Base-by-base conservation (phyloP, 2,329 filamentous ascomycete genomes). In the Parascedosporium putredinis region DNA sequence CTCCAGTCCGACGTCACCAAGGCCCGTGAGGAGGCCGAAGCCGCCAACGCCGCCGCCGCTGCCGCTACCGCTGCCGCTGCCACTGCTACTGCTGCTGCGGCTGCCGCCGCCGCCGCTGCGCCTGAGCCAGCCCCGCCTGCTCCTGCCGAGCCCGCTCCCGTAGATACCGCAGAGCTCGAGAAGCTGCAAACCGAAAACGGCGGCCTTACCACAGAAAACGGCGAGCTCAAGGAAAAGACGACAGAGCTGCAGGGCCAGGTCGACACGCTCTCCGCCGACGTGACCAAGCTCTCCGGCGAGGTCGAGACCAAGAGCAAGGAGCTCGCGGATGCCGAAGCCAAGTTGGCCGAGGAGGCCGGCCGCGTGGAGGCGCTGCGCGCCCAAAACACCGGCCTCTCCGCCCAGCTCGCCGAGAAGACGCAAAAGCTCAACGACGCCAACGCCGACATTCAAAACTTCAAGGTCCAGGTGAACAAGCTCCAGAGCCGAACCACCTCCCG, bases 161-260 rank as follows among this genome's bases (percentile, higher is more conserved):
- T 31, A 12, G 27, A 42, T 20, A 42, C 38, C 12, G 38, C 18
- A 4, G 38, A 42, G 38, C 18, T 42, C 4, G 38, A 42, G 40
- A 50, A 29, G 16, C 31, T 12, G 18, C 48, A 23, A 33, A 31
- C 25, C 27, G 43, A 36, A 29, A 50, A 34, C 43, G 43, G 27
- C n/a, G 31, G 5, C 4, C 48, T 50, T 14, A 5, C 36, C 18
- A 50, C 23, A 18, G 48, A 50, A 23, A 50, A 45, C 40, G 40
- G 16, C 27, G 42, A 50, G 12, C 48, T 50, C 23, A 50, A 50
- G 33, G 18, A 33, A 9, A 45, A 50, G 31, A 45, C 20, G 23
- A 29, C 9, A 9, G 42, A 38, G 7, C 48, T 50, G 12, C 25
- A 45, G 10, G 42, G 20, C n/a, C 14, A 50, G 5, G 33, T 50